Conservation (phyloP, 768 basidiomycete genomes). For the Boletellus sp. region DNA sequence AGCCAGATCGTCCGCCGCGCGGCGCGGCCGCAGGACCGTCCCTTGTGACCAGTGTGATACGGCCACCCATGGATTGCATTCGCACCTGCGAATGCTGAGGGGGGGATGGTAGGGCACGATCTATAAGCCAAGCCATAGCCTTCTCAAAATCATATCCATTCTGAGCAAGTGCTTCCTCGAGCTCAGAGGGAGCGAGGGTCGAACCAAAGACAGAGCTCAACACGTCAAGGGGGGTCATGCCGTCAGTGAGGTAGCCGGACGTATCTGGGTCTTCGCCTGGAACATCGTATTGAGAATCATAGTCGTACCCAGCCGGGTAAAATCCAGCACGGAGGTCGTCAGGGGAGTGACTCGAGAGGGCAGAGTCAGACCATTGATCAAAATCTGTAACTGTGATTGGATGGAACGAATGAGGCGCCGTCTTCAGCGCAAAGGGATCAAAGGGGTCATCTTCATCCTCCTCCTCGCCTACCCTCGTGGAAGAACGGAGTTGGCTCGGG, state of each 20-base stretch:
- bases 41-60: slow-evolving; percentile 62
- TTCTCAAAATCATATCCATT: slow-evolving; percentile 94
- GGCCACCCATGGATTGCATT: slow-evolving; percentile 61
- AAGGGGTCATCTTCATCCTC: slow-evolving; percentile 84
- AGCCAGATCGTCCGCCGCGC: slow-evolving; percentile 44
- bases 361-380: slow-evolving; percentile 56
- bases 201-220: slow-evolving; percentile 92
- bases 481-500: slow-evolving; percentile 69
- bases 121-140: slow-evolving; percentile 92
- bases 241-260: slow-evolving; percentile 68
- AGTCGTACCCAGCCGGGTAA: slow-evolving; percentile 29
- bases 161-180: slow-evolving; percentile 86
- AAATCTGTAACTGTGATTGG: slow-evolving; percentile 62
- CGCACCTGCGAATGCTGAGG: slow-evolving; percentile 39
- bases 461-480: slow-evolving; percentile 53
- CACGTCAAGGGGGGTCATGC: slow-evolving; percentile 98
- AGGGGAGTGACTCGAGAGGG: slow-evolving; percentile 48
- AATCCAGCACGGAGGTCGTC: slow-evolving; percentile 44
- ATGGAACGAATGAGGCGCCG: slow-evolving; percentile 53
- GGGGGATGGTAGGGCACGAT: slow-evolving; percentile 54
- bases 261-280: slow-evolving; percentile 47
- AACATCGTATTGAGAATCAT: slow-evolving; percentile 31
- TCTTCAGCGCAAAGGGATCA: slow-evolving; percentile 60
- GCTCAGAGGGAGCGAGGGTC: slow-evolving; percentile 81
- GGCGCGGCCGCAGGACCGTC: slow-evolving; percentile 39